Percentiles rank a stretch among this genome's conserved stretches.
These are phyloP conservation scores for Telopea speciosissima DNA, from an alignment of 177 flowering plant species.

Conservation along the genomic window DNA sequence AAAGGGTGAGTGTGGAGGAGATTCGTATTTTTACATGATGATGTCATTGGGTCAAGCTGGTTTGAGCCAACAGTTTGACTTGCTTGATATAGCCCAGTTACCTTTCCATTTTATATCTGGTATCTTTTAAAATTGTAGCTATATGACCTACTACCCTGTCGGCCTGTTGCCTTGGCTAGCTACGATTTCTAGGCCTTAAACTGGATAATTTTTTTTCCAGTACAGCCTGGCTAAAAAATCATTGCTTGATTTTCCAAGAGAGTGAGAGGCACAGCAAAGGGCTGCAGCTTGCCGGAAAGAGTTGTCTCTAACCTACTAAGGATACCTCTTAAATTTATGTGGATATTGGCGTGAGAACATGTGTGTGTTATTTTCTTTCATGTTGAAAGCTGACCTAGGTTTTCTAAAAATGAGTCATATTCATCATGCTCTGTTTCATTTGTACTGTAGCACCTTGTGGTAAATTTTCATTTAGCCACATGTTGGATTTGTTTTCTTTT, in stretches of 20 bases:
- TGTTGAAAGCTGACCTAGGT: neutral
- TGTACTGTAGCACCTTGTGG: neutral
- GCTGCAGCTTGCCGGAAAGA: no score
- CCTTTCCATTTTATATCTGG: neutral
- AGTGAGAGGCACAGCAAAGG: no score
- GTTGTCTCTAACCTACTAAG: no score
- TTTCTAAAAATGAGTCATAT: slow-evolving; percentile 1
- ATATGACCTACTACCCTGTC: no score
- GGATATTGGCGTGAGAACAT: neutral
- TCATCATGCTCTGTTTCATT: neutral
- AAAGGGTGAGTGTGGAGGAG: neutral
- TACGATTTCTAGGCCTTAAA: no score
- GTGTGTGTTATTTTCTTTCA: neutral
- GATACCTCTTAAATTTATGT: neutral
- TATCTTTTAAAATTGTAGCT: neutral
- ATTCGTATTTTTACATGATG: neutral
- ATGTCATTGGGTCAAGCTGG: neutral
- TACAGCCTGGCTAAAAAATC: no score
- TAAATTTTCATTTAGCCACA: neutral
- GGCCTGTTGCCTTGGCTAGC: no score
- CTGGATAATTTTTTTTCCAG: no score
- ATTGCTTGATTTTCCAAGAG: no score
- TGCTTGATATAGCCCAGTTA: neutral
- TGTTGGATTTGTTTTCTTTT: neutral
- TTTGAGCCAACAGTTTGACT: neutral